A percentile compares a stretch with the other conserved stretches of the same genome.
These are phyloP conservation scores for Sugiyamaella boreocaroliniensis DNA, from an alignment of 805 yeast genomes.

Conservation along the genomic window DNA sequence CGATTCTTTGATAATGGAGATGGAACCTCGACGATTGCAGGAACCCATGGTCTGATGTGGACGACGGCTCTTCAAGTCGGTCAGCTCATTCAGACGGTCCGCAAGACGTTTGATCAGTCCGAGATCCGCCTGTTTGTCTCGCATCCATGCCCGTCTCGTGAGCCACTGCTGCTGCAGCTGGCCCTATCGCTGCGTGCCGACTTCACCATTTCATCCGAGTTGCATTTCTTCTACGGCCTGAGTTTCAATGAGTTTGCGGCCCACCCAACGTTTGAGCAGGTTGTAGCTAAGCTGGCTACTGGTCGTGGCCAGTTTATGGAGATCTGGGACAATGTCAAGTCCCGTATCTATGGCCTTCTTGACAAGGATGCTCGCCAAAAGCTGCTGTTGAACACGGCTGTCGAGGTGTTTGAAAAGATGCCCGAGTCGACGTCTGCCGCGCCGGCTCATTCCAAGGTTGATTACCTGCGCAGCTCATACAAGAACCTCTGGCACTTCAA, in stretches of 20 bases:
- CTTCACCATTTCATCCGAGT: conserved; percentile 63
- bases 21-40: conserved; percentile 41
- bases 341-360: conserved; percentile 40
- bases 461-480: conserved; percentile 55
- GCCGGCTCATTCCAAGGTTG: conserved; percentile 24
- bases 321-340: conserved; percentile 54
- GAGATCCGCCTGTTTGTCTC: conserved; percentile 57
- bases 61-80: conserved; percentile 66
- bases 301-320: conserved; percentile 55
- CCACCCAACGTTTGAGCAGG: conserved; percentile 55
- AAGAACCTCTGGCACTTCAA: conserved; percentile 75
- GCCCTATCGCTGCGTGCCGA: conserved; percentile 63
- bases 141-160: conserved; percentile 66
- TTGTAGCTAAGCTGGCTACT: conserved; percentile 54
- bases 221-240: conserved; percentile 65
- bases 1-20: conserved; percentile 62
- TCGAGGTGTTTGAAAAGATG: conserved; percentile 54
- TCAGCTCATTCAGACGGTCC: conserved; percentile 47
- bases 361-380: conserved; percentile 39
- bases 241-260: conserved; percentile 63
- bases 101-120: conserved; percentile 34
- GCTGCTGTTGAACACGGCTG: conserved; percentile 46
- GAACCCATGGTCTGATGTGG: conserved; percentile 69
- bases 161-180: conserved; percentile 61
- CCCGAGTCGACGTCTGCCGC: conserved; percentile 17